Evolutionary conservation across 805 yeast genomes (phyloP).

Genomic region (Candida wancherniae): DNA sequence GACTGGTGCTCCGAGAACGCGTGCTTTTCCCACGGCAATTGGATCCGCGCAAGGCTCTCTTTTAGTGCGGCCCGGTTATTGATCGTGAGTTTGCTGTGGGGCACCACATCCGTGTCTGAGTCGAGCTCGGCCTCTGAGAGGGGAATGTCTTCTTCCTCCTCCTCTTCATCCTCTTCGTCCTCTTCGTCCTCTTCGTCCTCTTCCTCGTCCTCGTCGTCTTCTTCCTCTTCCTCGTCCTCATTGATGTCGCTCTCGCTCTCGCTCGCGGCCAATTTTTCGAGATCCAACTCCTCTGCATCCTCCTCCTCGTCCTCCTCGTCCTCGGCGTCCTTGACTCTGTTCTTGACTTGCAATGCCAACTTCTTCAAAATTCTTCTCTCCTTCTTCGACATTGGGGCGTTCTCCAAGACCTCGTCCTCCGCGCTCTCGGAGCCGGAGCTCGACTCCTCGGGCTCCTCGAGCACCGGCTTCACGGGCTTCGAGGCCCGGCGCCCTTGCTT

Average conservation of each 20-base stretch:
- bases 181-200: constrained; percentile 40
- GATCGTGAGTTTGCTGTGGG: constrained; percentile 82
- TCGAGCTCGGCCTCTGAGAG: constrained; percentile 89
- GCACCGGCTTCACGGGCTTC: constrained; percentile 13
- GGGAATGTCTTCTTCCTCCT: constrained; percentile 76
- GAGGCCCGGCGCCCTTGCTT: constrained; percentile 2
- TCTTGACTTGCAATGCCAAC: constrained; percentile 29
- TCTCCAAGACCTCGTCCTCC: constrained; percentile 37
- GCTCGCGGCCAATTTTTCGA: constrained; percentile 53
- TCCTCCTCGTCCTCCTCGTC: constrained; percentile 40
- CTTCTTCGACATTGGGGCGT: constrained; percentile 49
- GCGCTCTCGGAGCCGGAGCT: constrained; percentile 16
- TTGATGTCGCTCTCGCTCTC: constrained; percentile 23
- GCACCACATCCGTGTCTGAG: constrained; percentile 91
- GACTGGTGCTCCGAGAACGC: constrained; percentile 83
- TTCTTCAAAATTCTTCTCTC: constrained; percentile 59
- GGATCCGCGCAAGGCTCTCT: constrained; percentile 62
- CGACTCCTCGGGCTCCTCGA: constrained; percentile 9
- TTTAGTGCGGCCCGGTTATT: constrained; percentile 82
- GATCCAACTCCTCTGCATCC: constrained; percentile 43
- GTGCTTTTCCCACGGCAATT: constrained; percentile 58
- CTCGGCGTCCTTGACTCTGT: constrained; percentile 31
- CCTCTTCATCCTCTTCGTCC: constrained; percentile 46
- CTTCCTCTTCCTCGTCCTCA: constrained; percentile 21
- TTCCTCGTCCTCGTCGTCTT: constrained; percentile 25